Conservation (phyloP, 805 yeast species). For the Schwanniomyces polymorphus region DNA sequence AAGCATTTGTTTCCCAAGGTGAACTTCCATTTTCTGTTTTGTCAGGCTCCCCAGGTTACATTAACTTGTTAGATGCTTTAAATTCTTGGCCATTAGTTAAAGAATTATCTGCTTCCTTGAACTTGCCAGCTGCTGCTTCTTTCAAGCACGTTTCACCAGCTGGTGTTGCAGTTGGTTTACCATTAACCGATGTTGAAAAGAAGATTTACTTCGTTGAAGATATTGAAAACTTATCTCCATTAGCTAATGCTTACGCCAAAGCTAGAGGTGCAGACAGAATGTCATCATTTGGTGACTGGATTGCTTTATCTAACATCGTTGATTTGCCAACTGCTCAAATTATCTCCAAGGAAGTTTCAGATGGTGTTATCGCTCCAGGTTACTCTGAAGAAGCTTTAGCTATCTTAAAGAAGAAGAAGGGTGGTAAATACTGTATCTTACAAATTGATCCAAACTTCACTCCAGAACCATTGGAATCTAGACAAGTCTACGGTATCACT, state of each 20-base stretch:
- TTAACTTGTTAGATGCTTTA: constrained; percentile 92
- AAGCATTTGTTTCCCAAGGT: constrained; percentile 86
- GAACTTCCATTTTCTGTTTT: constrained; percentile 92
- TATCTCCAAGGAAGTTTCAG: constrained; percentile 95
- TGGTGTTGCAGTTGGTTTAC: constrained; percentile 97
- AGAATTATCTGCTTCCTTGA: constrained; percentile 90
- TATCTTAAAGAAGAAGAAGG: constrained; percentile 87
- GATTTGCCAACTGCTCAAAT: constrained; percentile 96
- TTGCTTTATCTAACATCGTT: constrained; percentile 94
- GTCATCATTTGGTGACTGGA: constrained; percentile 98
- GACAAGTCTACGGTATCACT: constrained; percentile 95
- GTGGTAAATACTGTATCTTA: constrained; percentile 94
- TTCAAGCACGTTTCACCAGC: constrained; percentile 99
- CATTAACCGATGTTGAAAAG: constrained; percentile 87
- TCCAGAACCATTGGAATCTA: constrained; percentile 79
- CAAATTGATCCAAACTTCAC: constrained; percentile 94
- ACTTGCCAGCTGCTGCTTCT: constrained; percentile 97
- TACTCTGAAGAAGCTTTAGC: constrained; percentile 89
- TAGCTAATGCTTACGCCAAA: constrained; percentile 97
- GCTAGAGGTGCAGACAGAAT: constrained; percentile 99
- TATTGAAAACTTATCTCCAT: constrained; percentile 91
- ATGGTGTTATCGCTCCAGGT: constrained; percentile 99
- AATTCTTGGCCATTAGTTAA: constrained; percentile 99
- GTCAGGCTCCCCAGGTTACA: constrained; percentile 96
- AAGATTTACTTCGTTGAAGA: constrained; percentile 93